Percentiles rank a stretch among this genome's conserved stretches.
Conservation (phyloP, 2,329 filamentous ascomycete species). For the Penicillium sp. region DNA sequence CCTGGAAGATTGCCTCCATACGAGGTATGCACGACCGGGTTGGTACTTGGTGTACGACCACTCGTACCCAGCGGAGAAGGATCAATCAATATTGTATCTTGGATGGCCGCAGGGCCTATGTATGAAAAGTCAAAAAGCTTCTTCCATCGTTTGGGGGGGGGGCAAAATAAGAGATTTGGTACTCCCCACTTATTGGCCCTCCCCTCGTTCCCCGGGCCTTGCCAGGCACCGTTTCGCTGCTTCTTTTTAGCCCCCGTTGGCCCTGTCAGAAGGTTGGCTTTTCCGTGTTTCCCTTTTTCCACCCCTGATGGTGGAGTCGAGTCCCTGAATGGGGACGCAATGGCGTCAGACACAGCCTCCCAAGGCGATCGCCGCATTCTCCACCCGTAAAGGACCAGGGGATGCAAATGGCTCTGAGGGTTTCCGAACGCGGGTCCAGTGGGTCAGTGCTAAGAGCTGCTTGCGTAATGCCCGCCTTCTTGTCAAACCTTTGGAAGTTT, state of each 20-base stretch:
- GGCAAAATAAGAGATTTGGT: neutral
- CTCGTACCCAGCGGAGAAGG: neutral
- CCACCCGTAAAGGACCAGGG: slow-evolving; percentile 41
- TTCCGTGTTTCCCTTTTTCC: neutral
- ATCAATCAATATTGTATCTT: neutral
- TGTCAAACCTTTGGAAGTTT: slow-evolving; percentile 5
- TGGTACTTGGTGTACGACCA: neutral
- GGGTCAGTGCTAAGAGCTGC: slow-evolving; percentile 35
- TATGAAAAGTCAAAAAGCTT: slow-evolving; percentile 3
- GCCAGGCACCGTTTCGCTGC: neutral
- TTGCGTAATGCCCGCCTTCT: slow-evolving; percentile 40
- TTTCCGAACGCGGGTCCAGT: slow-evolving; percentile 12
- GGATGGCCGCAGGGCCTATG: neutral
- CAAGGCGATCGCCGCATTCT: slow-evolving; percentile 39
- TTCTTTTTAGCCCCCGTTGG: neutral
- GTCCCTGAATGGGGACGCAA: slow-evolving; percentile 15
- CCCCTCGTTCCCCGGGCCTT: neutral
- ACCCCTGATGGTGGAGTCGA: slow-evolving; percentile 17
- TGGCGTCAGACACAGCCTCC: slow-evolving; percentile 34
- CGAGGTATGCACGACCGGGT: neutral
- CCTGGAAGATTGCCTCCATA: neutral
- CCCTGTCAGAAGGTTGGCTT: neutral
- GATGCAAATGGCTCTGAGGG: slow-evolving; percentile 17
- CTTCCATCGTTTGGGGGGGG: neutral
- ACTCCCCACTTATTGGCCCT: neutral